These are phyloP conservation scores for Talaromyces islandicus DNA, from an alignment of 2,329 filamentous ascomycete species.

Conservation along the genomic window DNA sequence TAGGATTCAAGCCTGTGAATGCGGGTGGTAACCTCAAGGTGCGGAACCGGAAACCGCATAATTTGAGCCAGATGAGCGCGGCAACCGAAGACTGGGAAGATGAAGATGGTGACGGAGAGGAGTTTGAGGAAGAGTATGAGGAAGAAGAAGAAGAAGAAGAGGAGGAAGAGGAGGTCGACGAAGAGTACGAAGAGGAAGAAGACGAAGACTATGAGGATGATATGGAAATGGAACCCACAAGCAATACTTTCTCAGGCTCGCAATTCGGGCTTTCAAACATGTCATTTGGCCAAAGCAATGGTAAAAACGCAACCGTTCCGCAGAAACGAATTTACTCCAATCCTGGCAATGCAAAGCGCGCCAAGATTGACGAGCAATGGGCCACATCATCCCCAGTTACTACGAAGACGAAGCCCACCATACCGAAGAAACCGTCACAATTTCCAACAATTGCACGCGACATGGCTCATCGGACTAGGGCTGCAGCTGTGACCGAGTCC, in stretches of 20 bases:
- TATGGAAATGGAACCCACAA: conserved; percentile 20
- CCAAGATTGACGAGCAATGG: conserved; percentile 37
- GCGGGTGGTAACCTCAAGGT: conserved; percentile 13
- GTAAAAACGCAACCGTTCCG: not conserved
- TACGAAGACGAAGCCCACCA: conserved; percentile 28
- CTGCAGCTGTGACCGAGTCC: conserved; percentile 61
- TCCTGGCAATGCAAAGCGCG: conserved; percentile 35
- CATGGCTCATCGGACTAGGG: conserved; percentile 52
- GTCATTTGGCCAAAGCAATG: conserved; percentile 19
- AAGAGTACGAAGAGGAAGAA: conserved; percentile 4
- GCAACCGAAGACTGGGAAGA: conserved; percentile 10
- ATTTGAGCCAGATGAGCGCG: conserved; percentile 11
- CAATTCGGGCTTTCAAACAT: conserved; percentile 28
- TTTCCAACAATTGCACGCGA: conserved; percentile 68
- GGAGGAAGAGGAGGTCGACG: conserved; percentile 20
- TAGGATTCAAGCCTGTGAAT: conserved; percentile 23
- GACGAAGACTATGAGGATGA: conserved; percentile 28
- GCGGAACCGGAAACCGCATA: conserved; percentile 9
- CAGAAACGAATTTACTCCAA: conserved; percentile 38
- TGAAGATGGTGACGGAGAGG: conserved; percentile 4
- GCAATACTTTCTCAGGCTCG: conserved; percentile 5
- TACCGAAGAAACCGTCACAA: conserved; percentile 50
- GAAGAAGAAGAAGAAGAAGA: conserved; percentile 15
- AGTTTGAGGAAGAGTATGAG: conserved; percentile 5
- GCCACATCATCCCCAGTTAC: conserved; percentile 25